Conservation (phyloP, 441 rosid genomes). For the Breynia disticha region DNA sequence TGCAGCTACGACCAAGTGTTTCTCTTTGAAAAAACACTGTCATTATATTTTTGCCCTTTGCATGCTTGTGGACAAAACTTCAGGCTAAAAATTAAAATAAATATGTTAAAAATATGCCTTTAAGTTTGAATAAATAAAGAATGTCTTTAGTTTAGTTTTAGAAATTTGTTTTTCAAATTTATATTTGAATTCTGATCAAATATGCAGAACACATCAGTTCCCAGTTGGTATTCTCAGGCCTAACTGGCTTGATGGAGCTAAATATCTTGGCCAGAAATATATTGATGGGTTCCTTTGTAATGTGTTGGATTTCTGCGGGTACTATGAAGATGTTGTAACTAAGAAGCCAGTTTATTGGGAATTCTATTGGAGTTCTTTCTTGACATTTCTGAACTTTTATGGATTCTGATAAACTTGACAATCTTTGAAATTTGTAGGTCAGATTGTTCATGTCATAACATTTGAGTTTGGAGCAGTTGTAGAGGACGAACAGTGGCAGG, state of each 20-base stretch:
- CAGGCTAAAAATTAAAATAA: no score
- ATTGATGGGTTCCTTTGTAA: slow-evolving; percentile 56
- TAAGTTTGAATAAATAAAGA: no score
- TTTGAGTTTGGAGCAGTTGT: slow-evolving; percentile 57
- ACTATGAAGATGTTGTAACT: slow-evolving; percentile 54
- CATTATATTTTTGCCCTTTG: no score
- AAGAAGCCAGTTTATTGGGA: slow-evolving; percentile 62
- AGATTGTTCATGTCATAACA: slow-evolving; percentile 54
- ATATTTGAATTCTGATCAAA: no score
- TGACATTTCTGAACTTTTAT: not conserved
- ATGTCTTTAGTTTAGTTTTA: no score
- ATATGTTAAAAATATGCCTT: no score
- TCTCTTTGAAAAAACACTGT: no score
- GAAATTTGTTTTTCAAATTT: no score
- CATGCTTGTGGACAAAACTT: no score
- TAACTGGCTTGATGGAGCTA: slow-evolving; percentile 61
- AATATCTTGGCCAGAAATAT: slow-evolving; percentile 40
- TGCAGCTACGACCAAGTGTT: no score
- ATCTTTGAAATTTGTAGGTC: slow-evolving; percentile 30
- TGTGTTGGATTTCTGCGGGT: slow-evolving; percentile 73
- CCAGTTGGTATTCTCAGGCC: slow-evolving; percentile 55
- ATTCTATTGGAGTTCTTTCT: slow-evolving; percentile 40
- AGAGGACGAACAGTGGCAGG: slow-evolving; percentile 60
- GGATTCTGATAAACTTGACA: not conserved
- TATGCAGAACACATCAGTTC: slow-evolving; percentile 37